Evolutionary conservation across 1,284 basidiomycete genomes (phyloP).

Genomic region (Nidula niveotomentosa): DNA sequence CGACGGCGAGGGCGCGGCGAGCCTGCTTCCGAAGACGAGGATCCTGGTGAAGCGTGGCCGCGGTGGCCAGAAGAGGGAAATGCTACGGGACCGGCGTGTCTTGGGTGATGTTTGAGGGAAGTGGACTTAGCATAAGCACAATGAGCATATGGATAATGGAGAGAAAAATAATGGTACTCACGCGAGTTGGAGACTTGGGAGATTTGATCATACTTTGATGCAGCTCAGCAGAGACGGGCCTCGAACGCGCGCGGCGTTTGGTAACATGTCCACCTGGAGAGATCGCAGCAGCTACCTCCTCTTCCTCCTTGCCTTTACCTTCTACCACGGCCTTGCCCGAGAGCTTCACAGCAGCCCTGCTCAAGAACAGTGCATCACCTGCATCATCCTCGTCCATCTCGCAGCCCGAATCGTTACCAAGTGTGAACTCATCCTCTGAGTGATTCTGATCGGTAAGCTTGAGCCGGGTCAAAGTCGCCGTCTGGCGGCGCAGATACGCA

Average conservation of each 20-base stretch:
- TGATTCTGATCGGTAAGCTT: constrained; percentile 55
- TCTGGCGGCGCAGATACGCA: constrained; percentile 56
- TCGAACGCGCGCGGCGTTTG: constrained; percentile 67
- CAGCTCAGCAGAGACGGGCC: constrained; percentile 67
- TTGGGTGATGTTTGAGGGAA: constrained; percentile 15
- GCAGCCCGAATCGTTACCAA: constrained; percentile 47
- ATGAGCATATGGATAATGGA: no score
- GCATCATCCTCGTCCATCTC: constrained; percentile 40
- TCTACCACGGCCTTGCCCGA: constrained; percentile 23
- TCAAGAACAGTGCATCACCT: constrained; percentile 29
- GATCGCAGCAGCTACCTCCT: constrained; percentile 67
- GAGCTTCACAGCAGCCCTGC: constrained; percentile 20
- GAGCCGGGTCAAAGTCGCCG: constrained; percentile 65
- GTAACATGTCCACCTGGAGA: constrained; percentile 73
- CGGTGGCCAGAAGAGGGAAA: constrained; percentile 28
- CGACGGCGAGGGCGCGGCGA: constrained; percentile 52
- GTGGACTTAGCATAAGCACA: constrained; percentile 6
- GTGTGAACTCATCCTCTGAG: constrained; percentile 27
- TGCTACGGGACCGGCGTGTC: constrained; percentile 23
- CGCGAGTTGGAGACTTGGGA: constrained; percentile 41
- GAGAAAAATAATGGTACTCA: constrained; percentile 19
- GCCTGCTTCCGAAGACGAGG: constrained; percentile 35
- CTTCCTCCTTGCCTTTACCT: constrained; percentile 35
- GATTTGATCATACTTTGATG: constrained; percentile 46
- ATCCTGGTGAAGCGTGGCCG: constrained; percentile 28